Conservation (phyloP, 1,284 basidiomycete species). For the Mycena sp. region DNA sequence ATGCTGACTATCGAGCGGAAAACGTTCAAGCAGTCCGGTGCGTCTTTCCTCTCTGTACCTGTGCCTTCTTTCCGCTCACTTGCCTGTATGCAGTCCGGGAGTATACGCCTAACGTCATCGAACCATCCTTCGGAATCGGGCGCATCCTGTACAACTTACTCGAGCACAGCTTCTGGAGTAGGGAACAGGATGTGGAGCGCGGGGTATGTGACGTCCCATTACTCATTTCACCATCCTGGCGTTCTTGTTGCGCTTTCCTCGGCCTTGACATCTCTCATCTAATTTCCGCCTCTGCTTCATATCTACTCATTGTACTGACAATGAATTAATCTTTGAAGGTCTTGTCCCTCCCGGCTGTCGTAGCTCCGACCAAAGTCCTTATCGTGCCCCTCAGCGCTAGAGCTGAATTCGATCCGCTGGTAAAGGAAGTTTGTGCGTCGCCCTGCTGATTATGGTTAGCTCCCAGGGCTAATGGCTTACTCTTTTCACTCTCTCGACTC, state of each 20-base stretch:
- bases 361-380: constrained; percentile 97
- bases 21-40: constrained; percentile 91
- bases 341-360: constrained; percentile 87
- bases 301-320: constrained; percentile 1
- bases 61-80: constrained; percentile 19
- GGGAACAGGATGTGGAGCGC: constrained; percentile 91
- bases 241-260: too few species aligned
- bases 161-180: constrained; percentile 96
- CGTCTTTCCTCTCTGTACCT: constrained; percentile 40
- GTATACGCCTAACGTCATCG: constrained; percentile 97
- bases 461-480: constrained; percentile 26
- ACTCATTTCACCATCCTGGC: too few species aligned
- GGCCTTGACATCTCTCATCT: constrained; percentile 10
- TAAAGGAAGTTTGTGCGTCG: constrained; percentile 90
- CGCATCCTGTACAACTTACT: constrained; percentile 95
- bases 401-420: constrained; percentile 86
- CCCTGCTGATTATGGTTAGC: constrained; percentile 21
- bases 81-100: constrained; percentile 77
- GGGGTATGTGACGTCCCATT: constrained; percentile 58
- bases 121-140: constrained; percentile 98
- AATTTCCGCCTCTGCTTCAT: constrained; percentile 18
- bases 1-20: constrained; percentile 85
- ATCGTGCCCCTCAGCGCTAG: constrained; percentile 96
- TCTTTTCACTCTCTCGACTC: constrained; percentile 9
- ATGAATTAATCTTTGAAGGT: constrained; percentile 59